phyloP scores from a whole-genome alignment of 805 yeast genomes.

The Saccharomycopsis sp. region DNA sequence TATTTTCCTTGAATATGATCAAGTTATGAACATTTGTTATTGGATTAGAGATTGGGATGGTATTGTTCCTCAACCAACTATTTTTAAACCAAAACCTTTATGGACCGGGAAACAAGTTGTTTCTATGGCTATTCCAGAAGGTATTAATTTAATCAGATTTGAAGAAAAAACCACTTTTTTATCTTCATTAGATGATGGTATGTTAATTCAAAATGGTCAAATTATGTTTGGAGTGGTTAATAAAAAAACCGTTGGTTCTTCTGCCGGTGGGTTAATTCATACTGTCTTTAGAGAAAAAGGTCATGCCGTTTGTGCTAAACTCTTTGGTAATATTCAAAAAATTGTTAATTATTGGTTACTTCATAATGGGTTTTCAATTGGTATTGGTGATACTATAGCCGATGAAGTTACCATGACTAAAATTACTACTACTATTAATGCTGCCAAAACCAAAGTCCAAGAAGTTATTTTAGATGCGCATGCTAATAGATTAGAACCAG shows the following conservation, averaged over 20 bases:
- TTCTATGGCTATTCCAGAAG: conserved; percentile 89
- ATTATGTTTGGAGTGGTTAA: conserved; percentile 97
- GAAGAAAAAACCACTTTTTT: conserved; percentile 79
- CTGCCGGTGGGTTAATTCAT: conserved; percentile 96
- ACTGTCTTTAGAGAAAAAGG: conserved; percentile 98
- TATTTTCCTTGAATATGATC: conserved; percentile 77
- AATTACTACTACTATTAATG: conserved; percentile 85
- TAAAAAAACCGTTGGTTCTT: conserved; percentile 96
- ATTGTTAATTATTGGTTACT: conserved; percentile 94
- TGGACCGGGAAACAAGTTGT: conserved; percentile 97
- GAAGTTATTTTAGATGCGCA: conserved; percentile 91
- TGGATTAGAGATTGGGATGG: conserved; percentile 99
- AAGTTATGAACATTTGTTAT: conserved; percentile 90
- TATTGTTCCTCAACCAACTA: conserved; percentile 90
- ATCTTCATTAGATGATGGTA: conserved; percentile 90
- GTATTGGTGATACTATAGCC: conserved; percentile 99
- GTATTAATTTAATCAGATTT: conserved; percentile 87
- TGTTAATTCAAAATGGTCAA: conserved; percentile 92
- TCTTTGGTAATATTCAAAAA: conserved; percentile 88
- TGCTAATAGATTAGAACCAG: conserved; percentile 77
- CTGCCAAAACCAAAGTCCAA: conserved; percentile 90
- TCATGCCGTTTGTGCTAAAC: conserved; percentile 75
- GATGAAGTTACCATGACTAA: conserved; percentile 93
- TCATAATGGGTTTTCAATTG: conserved; percentile 96
- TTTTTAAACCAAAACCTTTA: conserved; percentile 85